phyloP scores from a whole-genome alignment of 2,329 filamentous ascomycete genomes.

The Ophiostoma fasciatum region DNA sequence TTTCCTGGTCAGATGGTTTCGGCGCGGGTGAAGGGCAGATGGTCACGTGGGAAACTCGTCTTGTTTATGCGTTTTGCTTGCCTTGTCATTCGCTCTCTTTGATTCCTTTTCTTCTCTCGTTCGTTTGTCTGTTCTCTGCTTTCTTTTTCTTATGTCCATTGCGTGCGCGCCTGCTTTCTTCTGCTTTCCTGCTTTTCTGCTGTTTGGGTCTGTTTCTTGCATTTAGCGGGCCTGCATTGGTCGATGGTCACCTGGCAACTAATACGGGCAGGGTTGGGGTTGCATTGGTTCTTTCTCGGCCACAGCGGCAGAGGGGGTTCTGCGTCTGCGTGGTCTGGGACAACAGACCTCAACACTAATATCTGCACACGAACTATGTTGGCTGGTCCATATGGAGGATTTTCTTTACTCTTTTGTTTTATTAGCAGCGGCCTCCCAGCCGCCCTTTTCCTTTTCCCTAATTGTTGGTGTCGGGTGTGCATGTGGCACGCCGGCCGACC shows the following conservation, averaged over 20 bases:
- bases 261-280: constrained; percentile 26
- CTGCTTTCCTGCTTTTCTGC: not conserved
- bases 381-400: constrained; percentile 35
- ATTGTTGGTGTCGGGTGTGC: constrained; percentile 15
- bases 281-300: constrained; percentile 20
- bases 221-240: constrained; percentile 15
- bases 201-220: constrained; percentile 4
- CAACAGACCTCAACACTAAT: constrained; percentile 24
- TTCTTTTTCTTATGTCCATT: not conserved
- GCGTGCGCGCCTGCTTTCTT: not conserved
- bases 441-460: constrained; percentile 17
- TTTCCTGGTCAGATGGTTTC: constrained; percentile 9
- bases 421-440: constrained; percentile 30
- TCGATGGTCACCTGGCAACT: constrained; percentile 27
- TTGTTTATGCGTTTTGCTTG: too few relatives aligned
- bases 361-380: constrained; percentile 28
- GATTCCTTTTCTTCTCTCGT: not conserved
- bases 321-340: constrained; percentile 1
- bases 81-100: not conserved
- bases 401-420: constrained; percentile 24
- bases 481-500: not conserved
- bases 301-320: constrained; percentile 1
- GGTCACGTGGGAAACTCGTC: constrained; percentile 6
- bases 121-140: too few relatives aligned
- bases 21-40: constrained; percentile 10